Evolutionary conservation across 2,329 filamentous ascomycete species (phyloP).

Genomic region (Malbranchea cinnamomea): DNA sequence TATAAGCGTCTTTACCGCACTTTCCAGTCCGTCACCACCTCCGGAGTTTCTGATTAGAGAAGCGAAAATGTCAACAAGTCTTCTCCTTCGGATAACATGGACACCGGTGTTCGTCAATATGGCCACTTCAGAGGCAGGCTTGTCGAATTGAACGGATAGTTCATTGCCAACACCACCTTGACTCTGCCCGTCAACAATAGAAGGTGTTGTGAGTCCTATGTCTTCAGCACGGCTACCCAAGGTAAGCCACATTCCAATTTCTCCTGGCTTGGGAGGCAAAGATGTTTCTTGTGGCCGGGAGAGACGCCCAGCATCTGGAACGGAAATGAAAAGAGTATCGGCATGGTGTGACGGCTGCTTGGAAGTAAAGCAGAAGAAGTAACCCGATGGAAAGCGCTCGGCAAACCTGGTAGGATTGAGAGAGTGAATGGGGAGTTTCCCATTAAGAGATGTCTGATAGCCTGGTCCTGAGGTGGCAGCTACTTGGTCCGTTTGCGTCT

Average conservation of each 20-base stretch:
- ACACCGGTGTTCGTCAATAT: slow-evolving; percentile 84
- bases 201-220: slow-evolving; percentile 58
- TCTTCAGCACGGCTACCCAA: slow-evolving; percentile 62
- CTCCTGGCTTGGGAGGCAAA: slow-evolving; percentile 49
- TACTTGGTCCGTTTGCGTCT: slow-evolving; percentile 15
- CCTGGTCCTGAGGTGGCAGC: slow-evolving; percentile 10
- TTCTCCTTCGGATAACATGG: slow-evolving; percentile 66
- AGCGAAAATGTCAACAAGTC: slow-evolving; percentile 86
- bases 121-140: slow-evolving; percentile 66
- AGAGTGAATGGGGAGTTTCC: slow-evolving; percentile 34
- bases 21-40: slow-evolving; percentile 61
- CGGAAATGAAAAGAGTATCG: slow-evolving; percentile 67
- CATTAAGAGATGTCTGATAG: slow-evolving; percentile 25
- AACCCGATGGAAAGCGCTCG: slow-evolving; percentile 62
- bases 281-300: slow-evolving; percentile 38
- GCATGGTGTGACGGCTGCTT: slow-evolving; percentile 43
- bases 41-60: slow-evolving; percentile 58
- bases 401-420: slow-evolving; percentile 27
- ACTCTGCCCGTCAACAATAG: slow-evolving; percentile 52
- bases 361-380: slow-evolving; percentile 72
- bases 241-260: slow-evolving; percentile 67
- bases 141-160: slow-evolving; percentile 87
- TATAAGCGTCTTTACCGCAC: slow-evolving; percentile 70
- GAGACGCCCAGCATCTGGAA: slow-evolving; percentile 79
- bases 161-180: slow-evolving; percentile 86